Base-by-base conservation (phyloP, 1,284 basidiomycete species). In the Meira nashicola region DNA sequence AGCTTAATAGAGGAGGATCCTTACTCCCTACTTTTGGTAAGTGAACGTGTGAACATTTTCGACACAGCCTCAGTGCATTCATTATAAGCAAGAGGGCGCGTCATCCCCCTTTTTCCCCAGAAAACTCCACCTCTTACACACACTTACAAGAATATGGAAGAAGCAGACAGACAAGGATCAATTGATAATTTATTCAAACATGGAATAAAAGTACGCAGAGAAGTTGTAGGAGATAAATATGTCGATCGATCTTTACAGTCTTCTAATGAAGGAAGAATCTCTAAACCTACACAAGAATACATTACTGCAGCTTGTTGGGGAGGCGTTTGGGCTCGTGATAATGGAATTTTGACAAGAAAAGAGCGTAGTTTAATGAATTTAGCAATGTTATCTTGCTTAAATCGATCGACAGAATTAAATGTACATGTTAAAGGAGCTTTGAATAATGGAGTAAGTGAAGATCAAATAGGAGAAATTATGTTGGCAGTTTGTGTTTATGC, bases 351-450 rank as follows among this genome's bases (percentile, higher is more conserved):
- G 7, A 21, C 46, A 19, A 48, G 25, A 12, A 48, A 23, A 25
- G 46, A 48, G 8, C 46, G 46, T 5, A 21, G 17, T 14, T 17
- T 48, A 48, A n/a, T 48, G 12, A 48, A 48, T 48, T 23, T 48
- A 21, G 17, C 7, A 7, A 48, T 48, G 63, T 62, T 67, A 7
- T 53, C 57, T 4, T 63, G 63, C 1, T 55, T 67, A 39, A 58
- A 55, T 38, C 59, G 52, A 28, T 57, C 40, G 50, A 67, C 66
- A 15, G 66, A 67, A 23, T 46, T 67, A 12, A 54, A 50, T 39
- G 59, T 55, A 12, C 66, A 67, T 33, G 43, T 65, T 12, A 60
- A 63, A 48, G 66, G 66, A 10, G 66, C 66, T 2, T 63, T 67
- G 37, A 67, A 60, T 57, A 67, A 67, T 39, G 66, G 66, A 17